Evolutionary conservation across 2,329 filamentous ascomycete species (phyloP).

Genomic region (Drechmeria coniospora): DNA sequence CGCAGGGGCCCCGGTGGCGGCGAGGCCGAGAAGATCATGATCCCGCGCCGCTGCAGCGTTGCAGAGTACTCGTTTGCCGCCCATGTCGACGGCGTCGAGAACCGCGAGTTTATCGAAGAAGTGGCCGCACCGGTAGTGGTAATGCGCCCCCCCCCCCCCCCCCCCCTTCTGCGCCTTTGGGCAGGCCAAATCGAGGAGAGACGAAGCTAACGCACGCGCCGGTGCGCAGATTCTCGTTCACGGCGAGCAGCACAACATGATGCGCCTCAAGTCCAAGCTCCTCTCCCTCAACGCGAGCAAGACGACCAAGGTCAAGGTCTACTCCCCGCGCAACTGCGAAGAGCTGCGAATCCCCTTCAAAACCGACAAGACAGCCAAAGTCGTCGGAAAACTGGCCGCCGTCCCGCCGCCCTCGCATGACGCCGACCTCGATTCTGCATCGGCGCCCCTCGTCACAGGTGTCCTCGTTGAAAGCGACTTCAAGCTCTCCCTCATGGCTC

Average conservation of each 20-base stretch:
- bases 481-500: constrained; percentile 91
- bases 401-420: constrained; percentile 47
- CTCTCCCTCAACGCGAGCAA: constrained; percentile 82
- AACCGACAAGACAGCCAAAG: constrained; percentile 87
- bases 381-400: constrained; percentile 83
- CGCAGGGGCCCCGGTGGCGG: constrained; percentile 45
- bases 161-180: not conserved
- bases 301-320: constrained; percentile 73
- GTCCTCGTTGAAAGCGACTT: constrained; percentile 97
- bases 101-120: constrained; percentile 92
- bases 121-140: constrained; percentile 84
- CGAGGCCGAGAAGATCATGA: constrained; percentile 77
- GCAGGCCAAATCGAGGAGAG: too few species aligned
- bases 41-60: constrained; percentile 81
- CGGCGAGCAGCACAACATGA: constrained; percentile 96
- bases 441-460: constrained; percentile 54
- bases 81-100: constrained; percentile 91
- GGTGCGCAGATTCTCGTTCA: constrained; percentile 82
- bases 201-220: too few species aligned
- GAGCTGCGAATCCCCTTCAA: constrained; percentile 91
- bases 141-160: constrained; percentile 8
- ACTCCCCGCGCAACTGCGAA: constrained; percentile 86
- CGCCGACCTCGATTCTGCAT: constrained; percentile 15
- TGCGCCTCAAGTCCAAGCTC: constrained; percentile 85
- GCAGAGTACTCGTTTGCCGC: constrained; percentile 93